Conservation (phyloP, 1,284 basidiomycete genomes). For the Apiotrichum montevideense region DNA sequence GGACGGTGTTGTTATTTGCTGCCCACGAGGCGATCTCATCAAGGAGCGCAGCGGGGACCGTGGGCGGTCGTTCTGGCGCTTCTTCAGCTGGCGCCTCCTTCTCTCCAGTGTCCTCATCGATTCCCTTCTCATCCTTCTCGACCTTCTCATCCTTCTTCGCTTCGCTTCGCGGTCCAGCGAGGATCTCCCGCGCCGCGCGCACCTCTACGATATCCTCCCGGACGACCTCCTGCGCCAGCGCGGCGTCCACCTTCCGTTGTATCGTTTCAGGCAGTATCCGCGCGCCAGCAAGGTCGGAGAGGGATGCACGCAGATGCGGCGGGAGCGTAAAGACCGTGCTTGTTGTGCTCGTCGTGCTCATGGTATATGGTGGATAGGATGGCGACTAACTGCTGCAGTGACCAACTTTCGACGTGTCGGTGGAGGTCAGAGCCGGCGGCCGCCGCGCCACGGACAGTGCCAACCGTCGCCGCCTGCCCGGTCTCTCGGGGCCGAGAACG, state of each 20-base stretch:
- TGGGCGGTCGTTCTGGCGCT: neutral
- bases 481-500: too few species aligned
- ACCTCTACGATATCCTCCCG: neutral
- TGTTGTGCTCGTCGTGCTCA: neutral
- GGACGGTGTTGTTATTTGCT: neutral
- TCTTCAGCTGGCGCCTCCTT: slow-evolving; percentile 3
- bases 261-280: slow-evolving; percentile 18
- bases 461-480: too few species aligned
- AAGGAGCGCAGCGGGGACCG: slow-evolving; percentile 19
- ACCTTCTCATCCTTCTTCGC: neutral
- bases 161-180: neutral
- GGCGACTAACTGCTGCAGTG: too few species aligned
- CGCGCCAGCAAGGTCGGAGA: too few species aligned
- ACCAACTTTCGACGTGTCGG: too few species aligned
- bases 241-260: slow-evolving; percentile 3
- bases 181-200: neutral
- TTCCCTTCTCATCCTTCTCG: neutral
- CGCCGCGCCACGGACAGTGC: too few species aligned
- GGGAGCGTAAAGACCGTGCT: slow-evolving; percentile 31
- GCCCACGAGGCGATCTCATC: slow-evolving; percentile 20
- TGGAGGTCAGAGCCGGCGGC: too few species aligned
- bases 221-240: slow-evolving; percentile 3
- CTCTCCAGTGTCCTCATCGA: neutral
- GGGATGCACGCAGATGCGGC: slow-evolving; percentile 19
- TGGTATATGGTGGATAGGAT: too few species aligned